phyloP scores from a whole-genome alignment of 202 grass and related monocot species.

The Musa balbisiana region DNA sequence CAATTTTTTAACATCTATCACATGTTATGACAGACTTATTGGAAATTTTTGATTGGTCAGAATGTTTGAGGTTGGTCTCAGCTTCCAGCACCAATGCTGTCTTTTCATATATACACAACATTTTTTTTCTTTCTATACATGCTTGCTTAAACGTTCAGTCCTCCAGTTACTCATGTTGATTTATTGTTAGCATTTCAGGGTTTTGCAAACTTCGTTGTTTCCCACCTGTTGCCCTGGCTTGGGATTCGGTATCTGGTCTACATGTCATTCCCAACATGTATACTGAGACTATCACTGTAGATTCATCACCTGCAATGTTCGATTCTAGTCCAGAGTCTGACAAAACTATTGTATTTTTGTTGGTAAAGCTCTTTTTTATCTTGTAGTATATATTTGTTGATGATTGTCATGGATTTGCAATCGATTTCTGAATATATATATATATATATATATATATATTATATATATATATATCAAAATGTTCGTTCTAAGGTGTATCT shows the following conservation, averaged over 20 bases:
- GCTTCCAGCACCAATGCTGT: no score
- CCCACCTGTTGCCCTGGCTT: slow-evolving; percentile 78
- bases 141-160: background rate
- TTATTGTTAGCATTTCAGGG: slow-evolving; percentile 36
- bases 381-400: background rate
- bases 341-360: slow-evolving; percentile 59
- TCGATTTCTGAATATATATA: background rate
- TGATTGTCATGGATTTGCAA: background rate
- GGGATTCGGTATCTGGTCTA: slow-evolving; percentile 74
- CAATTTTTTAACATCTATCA: no score
- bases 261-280: slow-evolving; percentile 83
- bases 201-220: slow-evolving; percentile 94
- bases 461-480: background rate
- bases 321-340: slow-evolving; percentile 51
- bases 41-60: no score
- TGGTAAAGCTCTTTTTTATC: slow-evolving; percentile 45
- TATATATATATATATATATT: no score
- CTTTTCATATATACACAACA: no score
- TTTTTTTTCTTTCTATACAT: background rate
- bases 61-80: no score
- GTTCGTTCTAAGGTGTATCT: background rate
- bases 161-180: background rate
- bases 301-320: slow-evolving; percentile 86
- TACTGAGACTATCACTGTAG: slow-evolving; percentile 63
- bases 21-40: no score